Evolutionary conservation across 306 rosid genomes (phyloP).

Genomic region (Gastrolobium villosum): DNA sequence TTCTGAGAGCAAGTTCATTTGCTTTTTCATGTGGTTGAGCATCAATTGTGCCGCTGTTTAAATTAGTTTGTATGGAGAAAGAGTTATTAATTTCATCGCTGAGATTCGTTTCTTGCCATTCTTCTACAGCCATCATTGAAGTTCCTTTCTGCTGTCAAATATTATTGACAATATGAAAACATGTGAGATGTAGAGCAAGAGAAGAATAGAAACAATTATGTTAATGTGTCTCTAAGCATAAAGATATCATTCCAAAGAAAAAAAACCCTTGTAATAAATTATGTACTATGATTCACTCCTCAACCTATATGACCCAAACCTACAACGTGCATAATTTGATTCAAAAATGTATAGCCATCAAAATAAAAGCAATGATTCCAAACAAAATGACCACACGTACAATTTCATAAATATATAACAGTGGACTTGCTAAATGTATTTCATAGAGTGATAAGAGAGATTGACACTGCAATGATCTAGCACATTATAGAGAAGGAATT

Average conservation of each 20-base stretch:
- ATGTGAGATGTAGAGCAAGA: constrained; percentile 14
- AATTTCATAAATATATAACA: constrained; percentile 1
- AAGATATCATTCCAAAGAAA: not conserved
- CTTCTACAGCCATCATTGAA: constrained; percentile 44
- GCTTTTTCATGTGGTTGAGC: constrained; percentile 46
- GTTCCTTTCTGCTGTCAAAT: constrained; percentile 54
- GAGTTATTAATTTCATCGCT: constrained; percentile 44
- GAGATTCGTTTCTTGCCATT: constrained; percentile 56
- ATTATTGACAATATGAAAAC: constrained; percentile 20
- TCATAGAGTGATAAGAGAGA: not conserved
- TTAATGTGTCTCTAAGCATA: not conserved
- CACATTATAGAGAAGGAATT: not conserved
- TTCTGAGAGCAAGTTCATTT: constrained; percentile 48
- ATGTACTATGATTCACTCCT: constrained; percentile 13
- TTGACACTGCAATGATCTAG: constrained; percentile 7
- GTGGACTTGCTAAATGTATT: not conserved
- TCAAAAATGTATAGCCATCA: constrained; percentile 7
- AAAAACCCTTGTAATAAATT: not conserved
- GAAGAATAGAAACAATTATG: not conserved
- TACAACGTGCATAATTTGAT: constrained; percentile 1
- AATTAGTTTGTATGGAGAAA: constrained; percentile 40
- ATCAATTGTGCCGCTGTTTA: constrained; percentile 36
- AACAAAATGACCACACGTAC: constrained; percentile 10
- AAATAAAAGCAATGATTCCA: not conserved
- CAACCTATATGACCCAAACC: constrained; percentile 33